Base-by-base conservation (phyloP, 768 basidiomycete genomes). In the Pluteus cervinus region DNA sequence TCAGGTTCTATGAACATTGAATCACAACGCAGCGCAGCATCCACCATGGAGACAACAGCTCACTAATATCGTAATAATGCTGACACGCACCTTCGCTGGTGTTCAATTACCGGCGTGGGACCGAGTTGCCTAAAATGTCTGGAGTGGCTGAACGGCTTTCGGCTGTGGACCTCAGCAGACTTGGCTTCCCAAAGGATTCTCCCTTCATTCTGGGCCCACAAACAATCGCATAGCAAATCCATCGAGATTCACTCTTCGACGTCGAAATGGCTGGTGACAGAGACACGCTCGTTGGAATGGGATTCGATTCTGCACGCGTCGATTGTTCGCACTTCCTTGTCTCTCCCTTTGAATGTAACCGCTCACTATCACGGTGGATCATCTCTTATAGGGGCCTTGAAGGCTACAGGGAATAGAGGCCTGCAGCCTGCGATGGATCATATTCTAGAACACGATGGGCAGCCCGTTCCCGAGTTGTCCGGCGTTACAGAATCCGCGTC, bases 361-460 rank as follows among this genome's bases (percentile, higher is more conserved):
- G 29, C 43, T 10, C 36, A 33, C 16, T 36, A 33, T 14, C 24
- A 43, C 33, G 29, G 25, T 37, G 31, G 14, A 30, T 29, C 26
- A 26, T 29, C 17, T 26, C 10, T 23, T 31, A 34, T 50, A 94
- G 91, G 91, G 92, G 92, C 92, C 4, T 59, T 94, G 41, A 82
- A 81, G 48, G 86, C 87, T 4, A 96, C 91, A 7, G 73, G 69
- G 24, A 79, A 79, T 48, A 75, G 85, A 20, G 94, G 92, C 3
- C 66, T 98, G 0, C 93, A 96, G 55, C 85, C 83, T 5, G 86
- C 86, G 15, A 86, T 92, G 85, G 92, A 96, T 51, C 82, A 86
- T 58, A 65, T 96, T 24, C 62, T 96, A 24, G 85, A 81, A 58
- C 74, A 97, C 52, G 81, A 86, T 36, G 75, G 76, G 4, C 67